phyloP scores from a whole-genome alignment of 176 grass and related monocot genomes.

The Hsuehochloa calcarea region DNA sequence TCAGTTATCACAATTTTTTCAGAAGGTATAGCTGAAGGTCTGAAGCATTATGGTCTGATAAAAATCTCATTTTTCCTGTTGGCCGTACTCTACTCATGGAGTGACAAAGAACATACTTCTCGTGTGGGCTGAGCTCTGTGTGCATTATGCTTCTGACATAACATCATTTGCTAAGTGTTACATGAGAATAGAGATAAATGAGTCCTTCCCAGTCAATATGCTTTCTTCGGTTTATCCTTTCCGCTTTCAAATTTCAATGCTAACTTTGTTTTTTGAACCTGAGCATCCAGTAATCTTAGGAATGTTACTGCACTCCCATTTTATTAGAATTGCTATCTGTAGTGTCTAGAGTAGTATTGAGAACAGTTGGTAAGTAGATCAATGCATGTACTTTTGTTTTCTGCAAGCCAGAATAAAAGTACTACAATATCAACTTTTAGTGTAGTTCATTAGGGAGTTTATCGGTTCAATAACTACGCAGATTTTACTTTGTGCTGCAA shows the following conservation, averaged over 20 bases:
- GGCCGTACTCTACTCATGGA: slow-evolving; percentile 11
- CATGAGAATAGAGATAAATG: neutral
- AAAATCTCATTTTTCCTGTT: slow-evolving; percentile 16
- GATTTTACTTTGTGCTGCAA: slow-evolving; percentile 34
- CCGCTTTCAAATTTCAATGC: too few species aligned
- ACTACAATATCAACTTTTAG: neutral
- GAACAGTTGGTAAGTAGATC: neutral
- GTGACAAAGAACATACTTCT: neutral
- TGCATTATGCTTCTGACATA: slow-evolving; percentile 7
- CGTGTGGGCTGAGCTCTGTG: neutral
- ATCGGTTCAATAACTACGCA: slow-evolving; percentile 11
- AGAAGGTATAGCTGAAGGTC: slow-evolving; percentile 51
- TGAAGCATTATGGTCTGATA: neutral
- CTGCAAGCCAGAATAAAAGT: neutral
- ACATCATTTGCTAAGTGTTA: slow-evolving; percentile 23
- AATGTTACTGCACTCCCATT: neutral
- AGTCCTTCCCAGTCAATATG: too few species aligned
- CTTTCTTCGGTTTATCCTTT: too few species aligned
- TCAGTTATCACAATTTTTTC: slow-evolving; percentile 86
- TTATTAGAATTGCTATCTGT: neutral
- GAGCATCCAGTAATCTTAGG: neutral
- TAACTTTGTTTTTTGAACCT: too few species aligned
- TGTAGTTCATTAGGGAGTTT: neutral
- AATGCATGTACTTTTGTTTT: slow-evolving; percentile 13
- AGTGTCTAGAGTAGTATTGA: neutral